Evolutionary conservation across 176 grass and related monocot genomes (phyloP), one percentile per base, ranked within the genome.

Genomic region (Oryza longistaminata): DNA sequence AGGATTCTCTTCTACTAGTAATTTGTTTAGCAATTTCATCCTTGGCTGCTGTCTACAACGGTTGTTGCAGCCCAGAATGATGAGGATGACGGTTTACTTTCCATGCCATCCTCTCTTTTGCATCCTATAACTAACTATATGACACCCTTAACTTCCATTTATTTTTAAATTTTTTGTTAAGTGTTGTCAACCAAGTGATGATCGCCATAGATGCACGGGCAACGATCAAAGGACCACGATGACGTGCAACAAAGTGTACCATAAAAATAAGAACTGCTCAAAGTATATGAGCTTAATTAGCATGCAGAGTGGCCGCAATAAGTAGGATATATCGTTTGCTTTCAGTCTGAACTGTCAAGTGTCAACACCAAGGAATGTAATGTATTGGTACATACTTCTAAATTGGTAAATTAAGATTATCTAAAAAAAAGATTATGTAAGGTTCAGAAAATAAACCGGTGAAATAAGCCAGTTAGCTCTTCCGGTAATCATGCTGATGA

Each of bases 61-160:
- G 78, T 73, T 82, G 78, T 86, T 86, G 66, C 83, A 22, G 22
- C 11, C 46, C 2, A 2, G 40, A 81, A 71, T 66, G 9, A 76
- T 35, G 72, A 73, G 19, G 71, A 72, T 24, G 83, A 82, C 27
- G 66, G 72, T 45, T 82, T 64, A 77, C 72, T 76, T 82, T 85
- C 26, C 16, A 58, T 58, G 53, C 53, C 40, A 34, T 39, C 64
- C 35, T 55, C 15, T 15, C 75, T 60, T 80, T 88, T 88, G 65
- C 72, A 15, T 64, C 77, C 77, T 66, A 76, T 66, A 71, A 81
- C 71, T 14, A 74, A 75, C 76, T 70, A 46, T 61, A 37, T 62
- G 61, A 67, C 21, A 43, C 62, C 11, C 45, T 17, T 3, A 64
- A 67, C 53, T 58, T 58, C 17, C 53, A n/a, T 61, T 46, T 2